These are phyloP conservation scores for Neurospora sp. DNA, from an alignment of 495 filamentous ascomycete species.

Conservation along the genomic window DNA sequence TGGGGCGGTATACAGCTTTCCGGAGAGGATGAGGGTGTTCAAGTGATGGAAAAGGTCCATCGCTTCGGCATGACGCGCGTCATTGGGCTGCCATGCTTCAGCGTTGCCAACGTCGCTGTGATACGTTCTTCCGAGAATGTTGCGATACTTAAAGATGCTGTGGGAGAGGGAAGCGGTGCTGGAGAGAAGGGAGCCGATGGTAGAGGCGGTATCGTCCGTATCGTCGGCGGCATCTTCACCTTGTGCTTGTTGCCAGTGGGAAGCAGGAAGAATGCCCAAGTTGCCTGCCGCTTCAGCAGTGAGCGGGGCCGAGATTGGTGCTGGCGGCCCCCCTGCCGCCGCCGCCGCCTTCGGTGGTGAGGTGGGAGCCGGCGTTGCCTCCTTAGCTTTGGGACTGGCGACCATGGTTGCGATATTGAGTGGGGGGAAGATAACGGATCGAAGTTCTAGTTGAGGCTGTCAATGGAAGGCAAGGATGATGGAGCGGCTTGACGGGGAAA, in stretches of 20 bases:
- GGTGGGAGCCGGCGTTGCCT: neutral
- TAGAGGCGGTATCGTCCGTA: neutral
- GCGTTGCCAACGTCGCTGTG: slow-evolving; percentile 12
- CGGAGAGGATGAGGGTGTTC: slow-evolving; percentile 33
- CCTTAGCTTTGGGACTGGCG: neutral
- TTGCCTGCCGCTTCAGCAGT: neutral
- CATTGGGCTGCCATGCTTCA: slow-evolving; percentile 17
- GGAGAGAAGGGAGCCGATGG: neutral
- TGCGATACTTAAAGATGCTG: slow-evolving; percentile 37
- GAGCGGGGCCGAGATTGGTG: neutral
- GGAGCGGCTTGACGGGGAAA: neutral
- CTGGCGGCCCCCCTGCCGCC: neutral
- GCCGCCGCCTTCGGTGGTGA: neutral
- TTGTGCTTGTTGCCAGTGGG: neutral
- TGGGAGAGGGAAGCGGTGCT: slow-evolving; percentile 35
- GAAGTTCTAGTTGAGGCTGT: neutral
- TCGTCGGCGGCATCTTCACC: neutral
- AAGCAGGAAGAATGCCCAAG: neutral
- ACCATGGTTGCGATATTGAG: neutral
- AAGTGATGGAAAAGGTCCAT: slow-evolving; percentile 8
- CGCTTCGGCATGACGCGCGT: slow-evolving; percentile 11
- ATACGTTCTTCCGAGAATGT: slow-evolving; percentile 29
- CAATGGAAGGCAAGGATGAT: neutral
- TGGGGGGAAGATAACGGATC: neutral
- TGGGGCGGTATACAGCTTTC: slow-evolving; percentile 47